phyloP scores from a whole-genome alignment of 768 basidiomycete species.

The Termitomyces sp. region DNA sequence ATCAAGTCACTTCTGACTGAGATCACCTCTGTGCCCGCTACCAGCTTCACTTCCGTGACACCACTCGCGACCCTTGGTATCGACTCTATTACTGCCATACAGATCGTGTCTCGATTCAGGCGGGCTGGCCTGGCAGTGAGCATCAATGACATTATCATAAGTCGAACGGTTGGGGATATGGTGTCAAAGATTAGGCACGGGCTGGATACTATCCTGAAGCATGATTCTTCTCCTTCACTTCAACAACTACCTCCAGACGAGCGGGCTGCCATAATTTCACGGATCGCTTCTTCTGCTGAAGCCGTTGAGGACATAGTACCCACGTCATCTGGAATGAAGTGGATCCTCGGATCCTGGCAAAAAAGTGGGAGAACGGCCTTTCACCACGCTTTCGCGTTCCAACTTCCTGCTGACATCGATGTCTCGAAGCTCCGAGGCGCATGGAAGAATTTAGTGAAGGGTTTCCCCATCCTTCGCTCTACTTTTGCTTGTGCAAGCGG shows the following conservation, averaged over 20 bases:
- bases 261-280: conserved; percentile 12
- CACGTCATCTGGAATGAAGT: conserved; percentile 27
- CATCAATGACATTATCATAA: conserved; percentile 35
- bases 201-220: not conserved
- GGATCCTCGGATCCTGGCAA: conserved; percentile 38
- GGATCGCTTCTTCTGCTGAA: conserved; percentile 13
- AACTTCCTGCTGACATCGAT: conserved; percentile 24
- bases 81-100: conserved; percentile 46
- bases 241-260: conserved; percentile 13
- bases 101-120: conserved; percentile 33
- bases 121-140: conserved; percentile 26
- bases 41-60: conserved; percentile 25
- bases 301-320: conserved; percentile 19
- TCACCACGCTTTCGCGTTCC: conserved; percentile 38
- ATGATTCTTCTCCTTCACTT: not conserved
- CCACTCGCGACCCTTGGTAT: conserved; percentile 36
- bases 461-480: conserved; percentile 36
- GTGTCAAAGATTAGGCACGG: conserved; percentile 11
- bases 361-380: conserved; percentile 32
- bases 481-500: conserved; percentile 30
- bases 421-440: conserved; percentile 21
- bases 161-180: conserved; percentile 29
- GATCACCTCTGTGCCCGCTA: conserved; percentile 21
- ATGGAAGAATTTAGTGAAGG: conserved; percentile 29
- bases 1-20: conserved; percentile 12